Base-by-base conservation (phyloP, 73 alveolate genomes). In the Paramecium biaurelia region DNA sequence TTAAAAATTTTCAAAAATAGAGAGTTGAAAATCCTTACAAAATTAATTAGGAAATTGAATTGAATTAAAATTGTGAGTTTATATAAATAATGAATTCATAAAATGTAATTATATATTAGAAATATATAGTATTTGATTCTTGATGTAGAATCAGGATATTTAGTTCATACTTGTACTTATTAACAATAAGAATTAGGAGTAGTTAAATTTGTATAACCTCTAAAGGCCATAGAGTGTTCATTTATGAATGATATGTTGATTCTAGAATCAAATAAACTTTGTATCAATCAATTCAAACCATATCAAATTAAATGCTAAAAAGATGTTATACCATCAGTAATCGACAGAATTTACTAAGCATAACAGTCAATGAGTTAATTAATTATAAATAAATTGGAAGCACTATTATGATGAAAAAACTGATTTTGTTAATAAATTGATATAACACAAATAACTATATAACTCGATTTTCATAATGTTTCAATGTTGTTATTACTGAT, bases 341-440 rank as follows among this genome's bases (percentile, higher is more conserved):
- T 63, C 21, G 45, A 63, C 24, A 63, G 84, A 63, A 63, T 63
- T 63, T 63, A 63, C 24, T 20, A 63, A n/a, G 84, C 84, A 10
- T 32, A 63, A 63, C 24, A 32, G 26, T 32, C 41, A 11, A 32
- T 63, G 84, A 63, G 24, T 63, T 26, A 7, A 63, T 63, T 12
- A 63, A 63, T 63, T 14, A 30, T 63, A 1, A 63, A 30, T 14
- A 63, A 63, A 63, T 63, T 63, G 24, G 49, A 63, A 63, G 84
- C 84, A 32, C 45, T 63, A 12, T 63, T 63, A 24, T 26, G 84
- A 32, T 63, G 84, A 63, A 63, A 63, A 63, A 63, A 63, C 84
- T 63, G 84, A 63, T 63, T 63, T 30, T 63, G 24, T 63, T 63
- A 63, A 30, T 30, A 30, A 63, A 63, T 63, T 63, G 49, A 63